Evolutionary conservation across 1,284 basidiomycete species (phyloP), one percentile per base, ranked within the genome.

Genomic region (Gomphus sp.): DNA sequence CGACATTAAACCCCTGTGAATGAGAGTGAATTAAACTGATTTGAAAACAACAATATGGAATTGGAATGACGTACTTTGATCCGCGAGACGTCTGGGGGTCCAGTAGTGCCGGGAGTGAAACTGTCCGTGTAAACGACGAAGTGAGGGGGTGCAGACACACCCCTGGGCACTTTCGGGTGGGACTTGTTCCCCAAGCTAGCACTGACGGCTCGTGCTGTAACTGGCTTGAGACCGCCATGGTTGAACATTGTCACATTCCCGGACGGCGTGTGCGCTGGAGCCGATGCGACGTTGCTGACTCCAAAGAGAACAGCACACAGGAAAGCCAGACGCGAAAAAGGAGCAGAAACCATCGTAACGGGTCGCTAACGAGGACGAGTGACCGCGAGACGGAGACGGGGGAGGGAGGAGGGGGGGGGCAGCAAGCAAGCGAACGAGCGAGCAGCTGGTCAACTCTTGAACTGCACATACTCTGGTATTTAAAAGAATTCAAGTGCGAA

Each of bases 1-100:
- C 78, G 31, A 76, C 75, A 61, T 78, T 80, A 67, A 70, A 80
- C 0, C 78, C 76, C 75, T 65, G 18, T 7, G 77, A 47, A 25
- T 36, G 28, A 7, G 48, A 50, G 10, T 14, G 25, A 4, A 34
- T 50, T 28, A 25, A 16, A 4, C 4, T 22, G n/a, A 50, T 25
- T 14, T 6, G 10, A 50, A 6, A 14, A 28, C 5, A 25, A 9
- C 7, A 18, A 25, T 9, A 28, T 5, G 28, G 8, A 34, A 28
- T 9, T 28, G 4, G 25, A 50, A 16, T 25, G 12, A 6, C 48
- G 25, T 39, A 60, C 59, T 33, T 56, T 39, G 2, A 62, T 28
- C 12, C 41, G 51, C 9, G 61, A 56, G 11, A 52, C 59, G 22
- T 39, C 48, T 18, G 59, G 61, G 34, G 48, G 59, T 31, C 52